Base-by-base conservation (phyloP, 163 green algal genomes). In the Volvox carteri region DNA sequence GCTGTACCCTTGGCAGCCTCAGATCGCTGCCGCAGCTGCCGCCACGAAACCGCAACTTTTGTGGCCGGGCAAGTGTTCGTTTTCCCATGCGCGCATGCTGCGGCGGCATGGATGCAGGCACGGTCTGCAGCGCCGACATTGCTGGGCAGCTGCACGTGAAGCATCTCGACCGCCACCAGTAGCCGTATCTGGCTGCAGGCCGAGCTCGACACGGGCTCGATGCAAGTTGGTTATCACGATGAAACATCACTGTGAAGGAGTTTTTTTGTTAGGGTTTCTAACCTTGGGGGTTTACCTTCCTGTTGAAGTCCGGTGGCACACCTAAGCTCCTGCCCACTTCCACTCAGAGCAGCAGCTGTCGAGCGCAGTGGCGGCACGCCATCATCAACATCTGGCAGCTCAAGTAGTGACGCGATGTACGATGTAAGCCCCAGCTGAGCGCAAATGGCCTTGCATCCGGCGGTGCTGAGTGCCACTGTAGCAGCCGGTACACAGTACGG, bases 171-270 rank as follows among this genome's bases (percentile, higher is more conserved):
- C 50, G 83, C 83, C 37, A 3, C 50, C 37, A 3, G 33, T 35
- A 4, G 21, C 18, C 19, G 46, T 44, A 33, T 81, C 68, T 1
- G 67, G 25, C 16, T 33, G 33, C 50, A 74, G 23, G 12, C 14
- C 7, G 8, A 88, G 50, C 0, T 4, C 9, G 19, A 41, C 50
- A 37, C 28, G 35, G 25, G 48, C 35, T 8, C 68, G 68, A 25
- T 88, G 83, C 21, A 88, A 28, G 83, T 88, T 88, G 67, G 68
- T 48, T 14, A 88, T 19, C 12, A 81, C 35, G 50, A 25, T 62
- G 67, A 88, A 88, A 39, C 50, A 88, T 14, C 67, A 25, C 83
- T 88, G 65, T 6, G 60, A 19, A 9, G 28, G 41, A n/a, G n/a
- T n/a, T n/a, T n/a, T n/a, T n/a, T n/a, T n/a, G n/a, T n/a, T n/a